Evolutionary conservation across 768 basidiomycete genomes (phyloP), one percentile per base, ranked within the genome.

Genomic region (Pleurotus ostreatus): DNA sequence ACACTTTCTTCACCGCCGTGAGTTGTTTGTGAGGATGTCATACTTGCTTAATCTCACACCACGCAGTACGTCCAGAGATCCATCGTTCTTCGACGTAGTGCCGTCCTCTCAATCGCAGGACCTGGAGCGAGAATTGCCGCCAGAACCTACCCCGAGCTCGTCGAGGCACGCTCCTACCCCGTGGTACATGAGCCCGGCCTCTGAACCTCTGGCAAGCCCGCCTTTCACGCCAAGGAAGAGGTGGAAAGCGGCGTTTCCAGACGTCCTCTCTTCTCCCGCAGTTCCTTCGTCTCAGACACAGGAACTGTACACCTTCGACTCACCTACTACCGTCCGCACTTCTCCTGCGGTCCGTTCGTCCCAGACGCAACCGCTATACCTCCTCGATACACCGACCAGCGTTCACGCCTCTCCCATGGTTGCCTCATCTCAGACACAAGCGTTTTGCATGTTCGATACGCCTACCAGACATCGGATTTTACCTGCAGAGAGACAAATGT

Each of bases 301-400:
- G 39, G 51, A 22, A 20, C 13, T 53, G 12, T 40, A 13, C 8
- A 56, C 41, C 25, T 53, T 65, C 67, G 25, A 66, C 64, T 23
- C 63, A 53, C 44, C 63, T 60, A 54, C 53, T 59, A 46, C 55
- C 46, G 40, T 46, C 41, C 44, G 30, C 23, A 58, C 62, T 38
- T 23, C 49, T 22, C 22, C 58, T n/a, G 30, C 30, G 8, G 30
- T 34, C 30, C 30, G 30, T 34, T 54, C 57, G 38, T 49, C 49
- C 25, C 49, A 16, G 9, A 37, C 26, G 2, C 49, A 22, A 8
- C 52, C 55, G 60, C 8, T 34, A 11, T 34, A 34, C 30, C 30
- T 34, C 30, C 30, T 34, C 9, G 30, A 34, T 34, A 34, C 30
- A 34, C 30, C 30, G 9, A 34, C 8, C 11, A 34, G 30, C 8